Base-by-base conservation (phyloP, 805 yeast species). In the Deakozyma indianensis region DNA sequence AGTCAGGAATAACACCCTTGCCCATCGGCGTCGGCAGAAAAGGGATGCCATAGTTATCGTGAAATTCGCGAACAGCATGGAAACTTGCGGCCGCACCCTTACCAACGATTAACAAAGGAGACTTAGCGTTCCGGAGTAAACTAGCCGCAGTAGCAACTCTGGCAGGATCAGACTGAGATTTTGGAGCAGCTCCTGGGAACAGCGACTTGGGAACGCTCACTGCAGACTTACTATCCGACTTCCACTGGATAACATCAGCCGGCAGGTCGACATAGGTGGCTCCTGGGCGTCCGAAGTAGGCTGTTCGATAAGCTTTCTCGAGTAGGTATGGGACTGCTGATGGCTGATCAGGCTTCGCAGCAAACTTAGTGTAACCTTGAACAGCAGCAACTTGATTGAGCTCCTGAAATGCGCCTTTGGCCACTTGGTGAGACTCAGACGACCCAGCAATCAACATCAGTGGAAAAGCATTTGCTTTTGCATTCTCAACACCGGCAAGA, bases 1-100 rank as follows among this genome's bases (percentile, higher is more conserved):
- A 51, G 54, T 80, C 88, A 2, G 74, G 64, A 1, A 80, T 60
- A 0, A 80, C 74, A 7, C 88, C 88, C 58, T 80, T 80, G 0
- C 83, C 88, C 88, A 80, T 80, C 2, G 88, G 86, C 0, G 87
- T 80, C 7, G 87, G 84, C 43, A 80, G 54, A 51, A 80, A 80
- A 1, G 81, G 75, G 1, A 80, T 43, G 7, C 63, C 53, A 44
- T 75, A 71, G 1, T 45, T 29, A 3, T 56, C 44, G 18, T 80
- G 67, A 43, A 80, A 66, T 0, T 51, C 35, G 1, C 71, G 58
- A 5, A 80, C 48, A 2, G 57, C 55, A 1, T 25, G 41, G 4
- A 73, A 69, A 0, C 75, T 70, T 29, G 59, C 58, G 0, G 80
- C 73, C 2, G 80, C 72, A 2, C 86, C 86, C 59, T 80, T 80